These are phyloP conservation scores for Saksenaea oblongispora DNA, from an alignment of 371 early-diverging fungal genomes.

Conservation along the genomic window DNA sequence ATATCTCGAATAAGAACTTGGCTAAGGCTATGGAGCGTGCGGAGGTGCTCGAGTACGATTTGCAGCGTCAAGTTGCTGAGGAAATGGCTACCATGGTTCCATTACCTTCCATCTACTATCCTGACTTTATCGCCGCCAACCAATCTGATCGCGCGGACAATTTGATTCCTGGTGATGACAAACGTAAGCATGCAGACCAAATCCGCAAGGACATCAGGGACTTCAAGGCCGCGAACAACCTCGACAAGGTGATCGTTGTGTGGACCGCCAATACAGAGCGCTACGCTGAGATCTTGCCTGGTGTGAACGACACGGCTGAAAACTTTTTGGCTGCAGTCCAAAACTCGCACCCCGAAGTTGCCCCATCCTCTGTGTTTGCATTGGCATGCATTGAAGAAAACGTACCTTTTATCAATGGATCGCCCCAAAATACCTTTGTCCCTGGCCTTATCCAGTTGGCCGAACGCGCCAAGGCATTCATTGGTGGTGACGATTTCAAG, in stretches of 20 bases:
- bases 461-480: conserved; percentile 82
- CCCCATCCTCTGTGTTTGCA: conserved; percentile 97
- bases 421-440: conserved; percentile 98
- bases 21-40: conserved; percentile 93
- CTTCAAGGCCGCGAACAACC: conserved; percentile 82
- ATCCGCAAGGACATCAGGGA: conserved; percentile 92
- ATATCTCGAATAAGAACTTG: conserved; percentile 84
- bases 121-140: conserved; percentile 95
- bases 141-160: conserved; percentile 96
- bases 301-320: conserved; percentile 95
- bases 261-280: conserved; percentile 99
- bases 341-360: conserved; percentile 81
- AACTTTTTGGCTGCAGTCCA: conserved; percentile 84
- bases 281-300: conserved; percentile 75
- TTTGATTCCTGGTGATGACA: conserved; percentile 76
- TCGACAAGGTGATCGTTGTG: conserved; percentile 94
- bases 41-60: conserved; percentile 91
- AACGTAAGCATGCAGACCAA: conserved; percentile 86
- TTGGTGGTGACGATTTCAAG: conserved; percentile 99
- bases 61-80: conserved; percentile 88
- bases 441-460: conserved; percentile 91
- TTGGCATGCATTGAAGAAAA: conserved; percentile 94
- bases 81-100: conserved; percentile 82
- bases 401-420: conserved; percentile 96
- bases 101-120: conserved; percentile 94